These are phyloP conservation scores for Lipomyces yamadae DNA, from an alignment of 805 yeast species.

Conservation along the genomic window DNA sequence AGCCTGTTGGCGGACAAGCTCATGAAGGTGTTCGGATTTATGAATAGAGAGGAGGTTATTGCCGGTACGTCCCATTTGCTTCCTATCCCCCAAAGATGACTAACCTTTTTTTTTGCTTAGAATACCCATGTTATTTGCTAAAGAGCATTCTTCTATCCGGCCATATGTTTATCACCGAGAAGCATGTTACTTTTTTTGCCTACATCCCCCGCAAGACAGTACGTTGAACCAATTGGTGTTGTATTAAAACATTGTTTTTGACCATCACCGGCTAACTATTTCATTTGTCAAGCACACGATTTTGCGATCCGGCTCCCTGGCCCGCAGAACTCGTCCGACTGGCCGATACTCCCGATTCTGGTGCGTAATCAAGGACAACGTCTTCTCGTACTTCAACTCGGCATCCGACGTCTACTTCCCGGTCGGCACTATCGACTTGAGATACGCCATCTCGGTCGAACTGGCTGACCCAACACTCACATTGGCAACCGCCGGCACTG, in stretches of 20 bases:
- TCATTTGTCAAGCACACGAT: constrained; percentile 33
- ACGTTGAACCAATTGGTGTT: constrained; percentile 5
- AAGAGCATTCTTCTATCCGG: constrained; percentile 87
- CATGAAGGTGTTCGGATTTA: constrained; percentile 24
- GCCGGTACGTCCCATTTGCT: constrained; percentile 29
- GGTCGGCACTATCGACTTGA: constrained; percentile 69
- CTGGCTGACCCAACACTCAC: constrained; percentile 44
- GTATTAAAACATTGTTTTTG: too few species aligned
- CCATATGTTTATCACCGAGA: constrained; percentile 71
- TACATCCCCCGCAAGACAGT: constrained; percentile 65
- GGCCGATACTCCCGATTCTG: constrained; percentile 62
- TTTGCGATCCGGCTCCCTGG: constrained; percentile 57
- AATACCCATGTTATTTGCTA: constrained; percentile 77
- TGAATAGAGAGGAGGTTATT: constrained; percentile 32
- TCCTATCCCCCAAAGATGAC: not conserved
- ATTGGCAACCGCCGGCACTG: constrained; percentile 35
- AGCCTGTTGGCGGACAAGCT: constrained; percentile 22
- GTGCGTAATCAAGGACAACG: constrained; percentile 75
- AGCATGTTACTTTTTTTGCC: constrained; percentile 74
- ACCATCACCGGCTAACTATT: not conserved
- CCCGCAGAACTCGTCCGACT: constrained; percentile 50
- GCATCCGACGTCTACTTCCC: constrained; percentile 90
- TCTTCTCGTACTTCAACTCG: constrained; percentile 68
- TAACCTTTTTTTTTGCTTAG: constrained; percentile 40
- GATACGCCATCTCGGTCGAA: constrained; percentile 65